phyloP scores from a whole-genome alignment of 371 early-diverging fungal species.

The Nosema bombycis region DNA sequence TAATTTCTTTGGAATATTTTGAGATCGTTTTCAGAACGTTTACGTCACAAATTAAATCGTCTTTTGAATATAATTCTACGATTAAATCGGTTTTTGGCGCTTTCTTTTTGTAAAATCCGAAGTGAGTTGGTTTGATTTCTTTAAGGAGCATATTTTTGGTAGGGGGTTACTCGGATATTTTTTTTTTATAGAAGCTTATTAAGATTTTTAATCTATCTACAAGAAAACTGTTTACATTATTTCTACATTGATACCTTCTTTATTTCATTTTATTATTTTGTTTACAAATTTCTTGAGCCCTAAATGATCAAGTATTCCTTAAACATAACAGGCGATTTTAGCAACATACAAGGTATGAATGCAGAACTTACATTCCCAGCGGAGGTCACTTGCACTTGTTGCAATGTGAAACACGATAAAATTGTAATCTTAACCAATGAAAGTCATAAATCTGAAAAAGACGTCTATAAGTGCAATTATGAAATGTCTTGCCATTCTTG shows the following conservation, averaged over 20 bases:
- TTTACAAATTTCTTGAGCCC: background rate
- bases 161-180: too few species aligned
- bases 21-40: too few species aligned
- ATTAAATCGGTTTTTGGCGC: too few species aligned
- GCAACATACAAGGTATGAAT: slow-evolving; percentile 31
- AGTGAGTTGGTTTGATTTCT: too few species aligned
- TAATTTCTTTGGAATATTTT: too few species aligned
- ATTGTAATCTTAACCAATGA: slow-evolving; percentile 41
- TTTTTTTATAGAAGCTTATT: too few species aligned
- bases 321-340: slow-evolving; percentile 34
- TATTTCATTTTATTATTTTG: background rate
- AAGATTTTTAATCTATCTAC: too few species aligned
- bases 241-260: background rate
- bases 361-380: slow-evolving; percentile 32
- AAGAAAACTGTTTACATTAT: too few species aligned
- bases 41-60: too few species aligned
- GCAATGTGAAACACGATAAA: slow-evolving; percentile 30
- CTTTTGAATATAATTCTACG: too few species aligned
- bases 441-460: background rate
- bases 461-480: slow-evolving; percentile 28
- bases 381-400: slow-evolving; percentile 28
- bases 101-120: too few species aligned
- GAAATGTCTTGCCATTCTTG: slow-evolving; percentile 34
- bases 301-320: slow-evolving; percentile 23
- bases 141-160: too few species aligned